Conservation (phyloP, 768 basidiomycete genomes). For the Kwoniella dendrophila region DNA sequence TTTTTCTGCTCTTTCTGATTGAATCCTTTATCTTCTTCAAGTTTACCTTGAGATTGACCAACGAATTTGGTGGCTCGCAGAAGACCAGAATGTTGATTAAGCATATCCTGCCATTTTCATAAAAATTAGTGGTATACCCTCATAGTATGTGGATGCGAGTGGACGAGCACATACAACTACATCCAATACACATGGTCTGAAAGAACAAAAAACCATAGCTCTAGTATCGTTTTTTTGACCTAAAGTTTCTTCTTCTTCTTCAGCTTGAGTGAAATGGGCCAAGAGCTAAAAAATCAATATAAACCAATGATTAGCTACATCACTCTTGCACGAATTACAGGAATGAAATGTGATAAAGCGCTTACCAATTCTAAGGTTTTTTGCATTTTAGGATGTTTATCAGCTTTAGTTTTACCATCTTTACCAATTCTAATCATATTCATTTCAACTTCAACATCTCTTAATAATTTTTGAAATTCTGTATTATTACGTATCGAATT, state of each 20-base stretch:
- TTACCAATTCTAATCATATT: slow-evolving; percentile 59
- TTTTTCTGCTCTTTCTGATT: slow-evolving; percentile 88
- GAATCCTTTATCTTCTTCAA: slow-evolving; percentile 81
- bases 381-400: slow-evolving; percentile 87
- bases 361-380: slow-evolving; percentile 68
- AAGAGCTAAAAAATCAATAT: slow-evolving; percentile 57
- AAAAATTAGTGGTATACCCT: neutral
- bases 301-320: neutral
- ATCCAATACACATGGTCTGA: slow-evolving; percentile 85
- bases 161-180: slow-evolving; percentile 63
- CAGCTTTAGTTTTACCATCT: slow-evolving; percentile 41
- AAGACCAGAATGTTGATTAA: slow-evolving; percentile 75
- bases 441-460: slow-evolving; percentile 67
- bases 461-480: slow-evolving; percentile 67
- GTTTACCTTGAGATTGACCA: slow-evolving; percentile 72
- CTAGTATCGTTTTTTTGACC: slow-evolving; percentile 61
- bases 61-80: slow-evolving; percentile 83
- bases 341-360: neutral
- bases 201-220: slow-evolving; percentile 95
- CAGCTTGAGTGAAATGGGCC: slow-evolving; percentile 70
- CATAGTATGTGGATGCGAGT: neutral
- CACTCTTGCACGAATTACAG: neutral
- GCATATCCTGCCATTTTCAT: slow-evolving; percentile 58
- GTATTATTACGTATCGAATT: slow-evolving; percentile 55
- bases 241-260: slow-evolving; percentile 44